Evolutionary conservation across 2,329 filamentous ascomycete genomes (phyloP).

Genomic region (Cladosporium phlei): DNA sequence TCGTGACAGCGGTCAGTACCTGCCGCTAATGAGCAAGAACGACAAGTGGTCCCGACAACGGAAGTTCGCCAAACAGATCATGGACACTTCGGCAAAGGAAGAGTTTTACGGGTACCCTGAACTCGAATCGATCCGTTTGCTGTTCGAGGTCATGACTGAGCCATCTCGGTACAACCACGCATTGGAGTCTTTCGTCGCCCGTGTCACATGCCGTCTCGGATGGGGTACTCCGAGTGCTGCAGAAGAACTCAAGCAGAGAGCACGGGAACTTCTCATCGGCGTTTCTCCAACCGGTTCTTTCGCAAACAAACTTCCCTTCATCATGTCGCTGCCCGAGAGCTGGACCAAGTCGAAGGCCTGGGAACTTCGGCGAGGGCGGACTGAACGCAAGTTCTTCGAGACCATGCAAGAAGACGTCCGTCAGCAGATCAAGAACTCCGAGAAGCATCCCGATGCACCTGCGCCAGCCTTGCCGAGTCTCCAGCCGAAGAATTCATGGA

Average conservation of each 20-base stretch:
- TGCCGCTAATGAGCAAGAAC: conserved; percentile 42
- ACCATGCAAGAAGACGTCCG: conserved; percentile 40
- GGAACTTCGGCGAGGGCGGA: conserved; percentile 40
- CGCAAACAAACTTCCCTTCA: conserved; percentile 42
- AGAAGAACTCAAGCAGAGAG: conserved; percentile 45
- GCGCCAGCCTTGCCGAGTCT: conserved; percentile 25
- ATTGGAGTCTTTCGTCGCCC: conserved; percentile 42
- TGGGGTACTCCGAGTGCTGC: conserved; percentile 43
- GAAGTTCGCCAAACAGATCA: conserved; percentile 43
- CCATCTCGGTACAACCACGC: conserved; percentile 41
- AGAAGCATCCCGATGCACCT: conserved; percentile 1
- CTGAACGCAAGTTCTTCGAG: conserved; percentile 41
- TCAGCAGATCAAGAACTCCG: conserved; percentile 4
- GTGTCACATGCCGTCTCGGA: conserved; percentile 44
- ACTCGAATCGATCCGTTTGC: conserved; percentile 41
- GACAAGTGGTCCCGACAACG: conserved; percentile 38
- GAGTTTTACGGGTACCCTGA: conserved; percentile 42
- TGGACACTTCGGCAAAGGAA: conserved; percentile 40
- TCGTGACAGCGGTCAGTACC: conserved; percentile 41
- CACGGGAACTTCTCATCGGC: conserved; percentile 42
- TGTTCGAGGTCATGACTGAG: conserved; percentile 41
- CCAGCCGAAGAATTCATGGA: conserved; percentile 37
- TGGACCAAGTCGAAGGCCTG: conserved; percentile 41
- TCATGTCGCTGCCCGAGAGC: conserved; percentile 43
- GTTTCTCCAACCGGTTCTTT: conserved; percentile 44